phyloP scores from a whole-genome alignment of 352 stramenopile species.

The Thalassiosira livingstoniorum region DNA sequence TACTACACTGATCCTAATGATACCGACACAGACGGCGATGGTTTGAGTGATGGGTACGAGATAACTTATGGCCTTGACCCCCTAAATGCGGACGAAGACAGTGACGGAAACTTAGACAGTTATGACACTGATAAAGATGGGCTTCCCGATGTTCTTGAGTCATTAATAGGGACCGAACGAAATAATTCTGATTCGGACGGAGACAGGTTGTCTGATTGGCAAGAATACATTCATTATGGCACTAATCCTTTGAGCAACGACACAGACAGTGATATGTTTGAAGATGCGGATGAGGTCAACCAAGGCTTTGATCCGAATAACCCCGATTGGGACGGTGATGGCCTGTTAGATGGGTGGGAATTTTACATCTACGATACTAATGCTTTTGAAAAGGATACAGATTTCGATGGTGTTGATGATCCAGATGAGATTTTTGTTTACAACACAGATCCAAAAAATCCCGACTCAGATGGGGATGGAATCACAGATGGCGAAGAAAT shows the following conservation, averaged over 20 bases:
- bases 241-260: constrained; percentile 16
- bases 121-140: constrained; percentile 31
- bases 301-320: constrained; percentile 32
- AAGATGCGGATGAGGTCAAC: constrained; percentile 11
- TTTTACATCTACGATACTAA: constrained; percentile 1
- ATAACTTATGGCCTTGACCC: constrained; percentile 7
- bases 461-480: constrained; percentile 28
- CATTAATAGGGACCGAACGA: constrained; percentile 7
- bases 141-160: constrained; percentile 13
- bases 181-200: constrained; percentile 18
- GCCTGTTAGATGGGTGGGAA: constrained; percentile 21
- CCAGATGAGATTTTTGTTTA: constrained; percentile 9
- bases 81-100: constrained; percentile 12
- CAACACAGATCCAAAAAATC: constrained; percentile 16
- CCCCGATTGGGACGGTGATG: constrained; percentile 29
- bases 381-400: constrained; percentile 15
- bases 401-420: constrained; percentile 29
- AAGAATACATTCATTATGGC: constrained; percentile 4
- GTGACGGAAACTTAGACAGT: constrained; percentile 16
- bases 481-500: constrained; percentile 17
- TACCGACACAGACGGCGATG: constrained; percentile 24
- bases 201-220: constrained; percentile 30
- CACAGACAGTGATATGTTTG: constrained; percentile 25
- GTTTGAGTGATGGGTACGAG: constrained; percentile 27
- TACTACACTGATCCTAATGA: too few species aligned